Base-by-base conservation (phyloP, 805 yeast species). In the Metschnikowia borealis region DNA sequence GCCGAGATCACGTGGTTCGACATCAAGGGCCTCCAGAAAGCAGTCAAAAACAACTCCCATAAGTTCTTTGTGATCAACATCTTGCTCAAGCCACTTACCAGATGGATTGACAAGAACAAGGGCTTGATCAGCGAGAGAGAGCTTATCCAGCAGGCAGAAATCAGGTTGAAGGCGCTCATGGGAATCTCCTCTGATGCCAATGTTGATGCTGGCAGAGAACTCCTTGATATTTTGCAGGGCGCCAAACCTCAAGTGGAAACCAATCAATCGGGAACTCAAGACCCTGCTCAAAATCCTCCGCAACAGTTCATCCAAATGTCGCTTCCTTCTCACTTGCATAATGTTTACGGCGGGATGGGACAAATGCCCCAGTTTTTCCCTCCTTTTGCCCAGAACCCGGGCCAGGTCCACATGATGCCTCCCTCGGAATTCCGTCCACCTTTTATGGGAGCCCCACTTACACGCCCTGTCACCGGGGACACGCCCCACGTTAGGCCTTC, bases 1-100 rank as follows among this genome's bases (percentile, higher is more conserved):
- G 80, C 84, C 41, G 80, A 81, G 49, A 88, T 92, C 46, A 78
- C 84, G 66, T 92, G 97, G 98, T 68, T 73, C 55, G 85, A 82
- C 58, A 70, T 86, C 54, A 83, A 66, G 57, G 26, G 57, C 7
- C 60, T 73, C 31, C 68, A 61, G 47, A 60, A 79, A 70, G 74
- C 73, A 63, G 59, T 68, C 63, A 62, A 77, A 69, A n/a, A 57
- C 60, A 57, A 62, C 43, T 68, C 71, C 14, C 67, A 64, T 53
- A 55, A 66, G 26, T 78, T 63, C 53, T 81, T 75, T 58, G 65
- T 82, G 34, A 76, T 82, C 11, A 65, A 71, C 15, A 67, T 81
- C 7, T 70, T 81, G 63, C 61, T 78, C 18, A 75, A 81, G 54
- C 84, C 83, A 10, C 65, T 82, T 52, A 61, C 67, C 44, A 69